Percentiles rank a stretch among this genome's conserved stretches.
These are phyloP conservation scores for Blastocrithidia nonstop DNA, from an alignment of 208 protist genomes.

Conservation along the genomic window DNA sequence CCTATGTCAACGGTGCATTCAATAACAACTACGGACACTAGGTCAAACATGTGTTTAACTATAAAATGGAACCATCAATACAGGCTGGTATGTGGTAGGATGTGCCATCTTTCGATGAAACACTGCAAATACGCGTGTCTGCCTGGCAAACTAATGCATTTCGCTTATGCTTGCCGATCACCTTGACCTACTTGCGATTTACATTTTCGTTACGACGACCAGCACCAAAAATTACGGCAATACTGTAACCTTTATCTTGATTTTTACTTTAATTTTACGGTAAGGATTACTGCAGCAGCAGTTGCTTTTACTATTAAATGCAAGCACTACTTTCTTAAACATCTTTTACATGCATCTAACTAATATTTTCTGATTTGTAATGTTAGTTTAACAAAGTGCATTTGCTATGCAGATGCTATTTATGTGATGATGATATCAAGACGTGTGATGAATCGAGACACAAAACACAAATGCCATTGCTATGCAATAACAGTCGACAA, in stretches of 20 bases:
- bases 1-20: constrained; percentile 35
- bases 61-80: constrained; percentile 64
- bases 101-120: constrained; percentile 26
- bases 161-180: constrained; percentile 74
- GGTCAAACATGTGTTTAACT: constrained; percentile 51
- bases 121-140: constrained; percentile 61
- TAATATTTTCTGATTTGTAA: too few species aligned
- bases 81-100: constrained; percentile 51
- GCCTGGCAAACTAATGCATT: constrained; percentile 62
- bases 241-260: constrained; percentile 4
- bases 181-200: constrained; percentile 23
- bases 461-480: constrained; percentile 68
- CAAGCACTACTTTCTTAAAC: too few species aligned
- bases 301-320: constrained; percentile 7
- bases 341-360: too few species aligned
- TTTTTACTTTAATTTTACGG: too few species aligned
- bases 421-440: too few species aligned
- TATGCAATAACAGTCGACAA: constrained; percentile 64
- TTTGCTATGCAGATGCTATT: too few species aligned
- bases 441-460: constrained; percentile 59
- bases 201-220: constrained; percentile 27
- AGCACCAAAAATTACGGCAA: constrained; percentile 21
- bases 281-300: constrained; percentile 1
- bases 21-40: constrained; percentile 34
- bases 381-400: too few species aligned